Evolutionary conservation across 1,139 yeast species (phyloP).

Genomic region (Yamadazyma trypodendri): DNA sequence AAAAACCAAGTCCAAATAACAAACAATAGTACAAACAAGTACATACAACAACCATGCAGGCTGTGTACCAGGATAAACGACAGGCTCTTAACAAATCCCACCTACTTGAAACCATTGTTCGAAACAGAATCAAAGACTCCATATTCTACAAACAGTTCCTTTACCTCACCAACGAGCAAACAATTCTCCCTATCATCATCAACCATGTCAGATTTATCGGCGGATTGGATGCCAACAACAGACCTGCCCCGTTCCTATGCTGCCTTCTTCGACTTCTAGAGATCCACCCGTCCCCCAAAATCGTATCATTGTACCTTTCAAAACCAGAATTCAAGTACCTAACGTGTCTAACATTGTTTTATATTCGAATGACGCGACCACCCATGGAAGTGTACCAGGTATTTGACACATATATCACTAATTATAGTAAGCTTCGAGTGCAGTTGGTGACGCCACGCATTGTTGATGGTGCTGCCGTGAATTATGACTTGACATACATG

Average conservation of each 20-base stretch:
- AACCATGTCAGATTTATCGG: slow-evolving; percentile 46
- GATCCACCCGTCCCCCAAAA: slow-evolving; percentile 55
- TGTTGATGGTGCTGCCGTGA: slow-evolving; percentile 24
- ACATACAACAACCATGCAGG: too few relatives aligned
- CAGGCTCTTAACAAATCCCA: slow-evolving; percentile 46
- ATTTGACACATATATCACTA: slow-evolving; percentile 54
- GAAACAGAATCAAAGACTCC: slow-evolving; percentile 68
- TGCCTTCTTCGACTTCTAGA: slow-evolving; percentile 62
- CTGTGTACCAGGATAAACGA: slow-evolving; percentile 23
- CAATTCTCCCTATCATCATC: slow-evolving; percentile 34
- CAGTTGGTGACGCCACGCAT: slow-evolving; percentile 27
- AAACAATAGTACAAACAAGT: not conserved
- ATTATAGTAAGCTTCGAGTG: slow-evolving; percentile 50
- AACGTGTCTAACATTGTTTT: slow-evolving; percentile 58
- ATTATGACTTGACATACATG: slow-evolving; percentile 41
- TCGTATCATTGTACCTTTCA: slow-evolving; percentile 48
- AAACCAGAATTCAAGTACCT: slow-evolving; percentile 64
- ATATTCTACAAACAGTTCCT: slow-evolving; percentile 67
- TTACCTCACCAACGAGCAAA: slow-evolving; percentile 55
- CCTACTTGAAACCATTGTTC: slow-evolving; percentile 62
- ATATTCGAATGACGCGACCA: slow-evolving; percentile 50
- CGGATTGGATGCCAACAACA: slow-evolving; percentile 47
- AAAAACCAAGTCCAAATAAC: too few relatives aligned
- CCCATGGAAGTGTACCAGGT: slow-evolving; percentile 45
- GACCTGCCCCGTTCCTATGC: slow-evolving; percentile 66